Evolutionary conservation across 1,139 yeast genomes (phyloP).

Genomic region (Tardiomyces depauwii): DNA sequence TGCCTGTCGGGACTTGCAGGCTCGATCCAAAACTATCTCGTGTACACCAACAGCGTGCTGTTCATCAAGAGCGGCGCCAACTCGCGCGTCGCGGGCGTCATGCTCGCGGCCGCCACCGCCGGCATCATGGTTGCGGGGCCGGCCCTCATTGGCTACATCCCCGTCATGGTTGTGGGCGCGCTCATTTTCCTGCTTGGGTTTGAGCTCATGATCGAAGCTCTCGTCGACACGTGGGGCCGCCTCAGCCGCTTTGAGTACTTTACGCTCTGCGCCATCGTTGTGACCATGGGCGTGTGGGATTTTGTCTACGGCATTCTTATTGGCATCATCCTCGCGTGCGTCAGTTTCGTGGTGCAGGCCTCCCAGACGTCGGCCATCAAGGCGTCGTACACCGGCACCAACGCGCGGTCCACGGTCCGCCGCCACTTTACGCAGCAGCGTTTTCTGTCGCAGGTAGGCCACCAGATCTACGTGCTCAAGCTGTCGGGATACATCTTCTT

Average conservation of each 20-base stretch:
- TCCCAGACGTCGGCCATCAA: constrained; percentile 74
- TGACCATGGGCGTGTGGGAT: constrained; percentile 93
- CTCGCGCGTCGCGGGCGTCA: constrained; percentile 73
- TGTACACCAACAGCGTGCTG: constrained; percentile 83
- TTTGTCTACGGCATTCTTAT: constrained; percentile 87
- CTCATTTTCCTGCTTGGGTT: constrained; percentile 83
- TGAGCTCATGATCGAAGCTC: constrained; percentile 76
- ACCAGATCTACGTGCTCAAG: constrained; percentile 80
- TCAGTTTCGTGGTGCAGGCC: constrained; percentile 84
- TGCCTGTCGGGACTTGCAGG: constrained; percentile 75
- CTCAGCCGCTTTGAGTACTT: constrained; percentile 66
- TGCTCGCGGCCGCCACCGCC: constrained; percentile 74
- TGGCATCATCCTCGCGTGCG: constrained; percentile 84
- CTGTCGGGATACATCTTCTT: constrained; percentile 82
- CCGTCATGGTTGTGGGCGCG: constrained; percentile 91
- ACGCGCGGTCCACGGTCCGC: constrained; percentile 85
- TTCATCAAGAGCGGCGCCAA: constrained; percentile 94
- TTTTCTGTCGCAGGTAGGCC: constrained; percentile 75
- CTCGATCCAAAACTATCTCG: constrained; percentile 86
- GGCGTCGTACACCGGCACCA: constrained; percentile 76
- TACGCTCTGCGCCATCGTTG: constrained; percentile 73
- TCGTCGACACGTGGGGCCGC: constrained; percentile 74
- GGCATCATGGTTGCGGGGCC: constrained; percentile 84
- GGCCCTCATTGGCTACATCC: constrained; percentile 82
- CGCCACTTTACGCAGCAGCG: constrained; percentile 87